Evolutionary conservation across 2,329 filamentous ascomycete species (phyloP).

Genomic region (Ramichloridium luteum): DNA sequence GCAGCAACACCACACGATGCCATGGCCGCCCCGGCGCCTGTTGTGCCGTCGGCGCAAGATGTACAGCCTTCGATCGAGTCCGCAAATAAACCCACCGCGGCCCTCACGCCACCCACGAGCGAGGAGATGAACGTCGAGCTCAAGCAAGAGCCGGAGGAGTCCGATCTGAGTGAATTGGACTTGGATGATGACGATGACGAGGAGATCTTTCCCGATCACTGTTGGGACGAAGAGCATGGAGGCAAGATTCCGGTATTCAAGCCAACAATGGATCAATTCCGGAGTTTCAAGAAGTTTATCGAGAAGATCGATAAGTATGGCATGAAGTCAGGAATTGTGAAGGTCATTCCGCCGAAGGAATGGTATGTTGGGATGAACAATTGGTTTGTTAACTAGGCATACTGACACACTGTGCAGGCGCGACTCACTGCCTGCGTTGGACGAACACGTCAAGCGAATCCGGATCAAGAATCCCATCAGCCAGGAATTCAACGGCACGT

Average conservation of each 20-base stretch:
- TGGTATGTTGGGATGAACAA: conserved; percentile 68
- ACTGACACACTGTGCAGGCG: conserved; percentile 39
- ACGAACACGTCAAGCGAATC: conserved; percentile 81
- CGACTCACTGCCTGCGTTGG: conserved; percentile 61
- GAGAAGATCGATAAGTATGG: conserved; percentile 83
- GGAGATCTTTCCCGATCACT: conserved; percentile 69
- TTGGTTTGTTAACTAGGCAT: conserved; percentile 6
- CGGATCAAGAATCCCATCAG: conserved; percentile 94
- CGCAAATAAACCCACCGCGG: conserved; percentile 17
- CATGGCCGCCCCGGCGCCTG: conserved; percentile 9
- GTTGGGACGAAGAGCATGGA: conserved; percentile 49
- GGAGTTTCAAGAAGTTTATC: conserved; percentile 85
- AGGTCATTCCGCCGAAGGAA: conserved; percentile 85
- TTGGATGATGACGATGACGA: conserved; percentile 34
- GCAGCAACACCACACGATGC: conserved; percentile 3
- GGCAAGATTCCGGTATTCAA: conserved; percentile 86
- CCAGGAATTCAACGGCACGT: conserved; percentile 92
- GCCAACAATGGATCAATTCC: conserved; percentile 90
- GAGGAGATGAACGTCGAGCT: conserved; percentile 35
- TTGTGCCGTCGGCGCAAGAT: conserved; percentile 17
- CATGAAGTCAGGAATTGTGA: conserved; percentile 95
- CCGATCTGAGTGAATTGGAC: conserved; percentile 37
- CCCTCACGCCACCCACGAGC: conserved; percentile 40
- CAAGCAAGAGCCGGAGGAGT: conserved; percentile 32
- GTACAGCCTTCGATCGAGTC: conserved; percentile 18